Evolutionary conservation across 495 filamentous ascomycete genomes (phyloP).

Genomic region (Cercophora newfieldiana): DNA sequence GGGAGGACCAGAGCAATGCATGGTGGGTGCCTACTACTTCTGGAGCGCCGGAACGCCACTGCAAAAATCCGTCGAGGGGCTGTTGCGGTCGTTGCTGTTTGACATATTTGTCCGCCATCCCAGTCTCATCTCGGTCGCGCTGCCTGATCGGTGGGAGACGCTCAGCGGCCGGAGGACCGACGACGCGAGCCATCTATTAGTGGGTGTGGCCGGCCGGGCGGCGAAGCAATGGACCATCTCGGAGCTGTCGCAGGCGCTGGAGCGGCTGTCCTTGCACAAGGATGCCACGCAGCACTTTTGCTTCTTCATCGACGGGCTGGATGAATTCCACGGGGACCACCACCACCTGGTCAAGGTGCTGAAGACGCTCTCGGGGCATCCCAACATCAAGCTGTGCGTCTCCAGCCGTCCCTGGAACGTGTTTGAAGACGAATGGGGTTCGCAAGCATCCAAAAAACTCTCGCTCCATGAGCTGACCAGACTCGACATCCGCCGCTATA

Average conservation of each 20-base stretch:
- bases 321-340: constrained; percentile 1
- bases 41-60: neutral
- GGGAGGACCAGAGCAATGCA: neutral
- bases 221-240: no score
- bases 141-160: no score
- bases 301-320: constrained; percentile 7
- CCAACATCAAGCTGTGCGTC: constrained; percentile 6
- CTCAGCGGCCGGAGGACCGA: no score
- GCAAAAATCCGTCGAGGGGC: neutral
- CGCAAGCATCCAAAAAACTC: neutral
- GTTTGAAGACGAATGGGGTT: neutral
- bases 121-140: no score
- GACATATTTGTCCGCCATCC: no score
- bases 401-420: constrained; percentile 8
- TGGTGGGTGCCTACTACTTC: neutral
- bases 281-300: neutral
- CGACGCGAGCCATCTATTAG: no score
- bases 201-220: no score
- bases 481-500: neutral
- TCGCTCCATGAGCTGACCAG: neutral
- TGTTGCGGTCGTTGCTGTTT: neutral
- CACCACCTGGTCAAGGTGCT: neutral
- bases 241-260: no score
- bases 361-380: neutral
- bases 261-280: no score